These are phyloP conservation scores for Neofusicoccum laricinum DNA, from an alignment of 2,329 filamentous ascomycete species.

Conservation along the genomic window DNA sequence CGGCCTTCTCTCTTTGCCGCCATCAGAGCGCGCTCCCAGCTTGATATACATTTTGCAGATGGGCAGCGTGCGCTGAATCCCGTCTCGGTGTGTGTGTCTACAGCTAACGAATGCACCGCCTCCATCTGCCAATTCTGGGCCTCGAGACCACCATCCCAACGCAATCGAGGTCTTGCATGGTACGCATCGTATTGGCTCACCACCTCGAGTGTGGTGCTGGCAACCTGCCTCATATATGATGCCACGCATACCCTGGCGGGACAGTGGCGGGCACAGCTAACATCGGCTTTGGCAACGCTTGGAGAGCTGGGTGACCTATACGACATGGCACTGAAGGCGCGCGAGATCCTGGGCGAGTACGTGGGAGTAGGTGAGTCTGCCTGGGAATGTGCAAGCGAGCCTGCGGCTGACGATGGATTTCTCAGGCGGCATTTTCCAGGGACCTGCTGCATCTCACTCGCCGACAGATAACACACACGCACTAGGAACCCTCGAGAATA, in stretches of 20 bases:
- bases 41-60: neutral
- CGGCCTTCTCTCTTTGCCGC: neutral
- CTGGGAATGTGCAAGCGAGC: too few species aligned
- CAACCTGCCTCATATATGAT: neutral
- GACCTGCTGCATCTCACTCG: too few species aligned
- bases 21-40: neutral
- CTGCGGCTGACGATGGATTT: too few species aligned
- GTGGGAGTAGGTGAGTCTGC: neutral
- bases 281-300: neutral
- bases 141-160: neutral
- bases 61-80: neutral
- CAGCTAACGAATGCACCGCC: neutral
- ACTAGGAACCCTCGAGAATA: too few species aligned
- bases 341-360: neutral
- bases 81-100: neutral
- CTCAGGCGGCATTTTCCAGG: too few species aligned
- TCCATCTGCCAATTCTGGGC: conserved; percentile 1
- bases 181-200: conserved; percentile 2
- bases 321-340: neutral
- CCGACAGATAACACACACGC: too few species aligned
- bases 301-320: neutral
- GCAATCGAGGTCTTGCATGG: neutral
- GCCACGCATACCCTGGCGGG: neutral
- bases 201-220: neutral
- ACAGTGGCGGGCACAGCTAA: neutral